phyloP scores from a whole-genome alignment of 164 flowering plant species.

The Chloranthus sessilifolius region DNA sequence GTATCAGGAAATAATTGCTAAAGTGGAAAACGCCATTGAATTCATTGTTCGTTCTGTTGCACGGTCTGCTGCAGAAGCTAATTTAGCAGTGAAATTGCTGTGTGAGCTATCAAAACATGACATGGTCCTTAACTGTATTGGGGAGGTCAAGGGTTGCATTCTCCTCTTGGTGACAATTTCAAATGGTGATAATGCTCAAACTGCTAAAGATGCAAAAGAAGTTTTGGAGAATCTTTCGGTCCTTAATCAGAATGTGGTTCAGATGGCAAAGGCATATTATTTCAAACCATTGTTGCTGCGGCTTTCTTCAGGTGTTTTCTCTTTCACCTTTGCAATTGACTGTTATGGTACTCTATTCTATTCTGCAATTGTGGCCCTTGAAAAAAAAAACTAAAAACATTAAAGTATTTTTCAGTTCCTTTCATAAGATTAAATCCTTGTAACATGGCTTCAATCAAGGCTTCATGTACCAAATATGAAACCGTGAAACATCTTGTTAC shows the following conservation, averaged over 20 bases:
- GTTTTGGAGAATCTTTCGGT: constrained; percentile 57
- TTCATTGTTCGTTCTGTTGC: constrained; percentile 53
- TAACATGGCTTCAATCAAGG: too few species aligned
- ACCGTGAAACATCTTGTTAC: too few species aligned
- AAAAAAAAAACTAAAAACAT: too few species aligned
- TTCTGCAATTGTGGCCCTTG: too few species aligned
- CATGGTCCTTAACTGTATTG: constrained; percentile 33
- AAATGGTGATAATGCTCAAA: constrained; percentile 40
- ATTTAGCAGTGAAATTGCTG: constrained; percentile 52
- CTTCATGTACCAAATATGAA: too few species aligned
- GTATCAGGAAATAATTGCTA: constrained; percentile 51
- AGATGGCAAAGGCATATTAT: constrained; percentile 71
- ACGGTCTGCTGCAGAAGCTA: constrained; percentile 44
- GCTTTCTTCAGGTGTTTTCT: constrained; percentile 51
- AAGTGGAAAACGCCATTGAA: constrained; percentile 40
- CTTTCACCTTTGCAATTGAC: too few species aligned
- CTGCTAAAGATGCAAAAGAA: constrained; percentile 42
- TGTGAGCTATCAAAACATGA: constrained; percentile 50
- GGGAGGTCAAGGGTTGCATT: constrained; percentile 60
- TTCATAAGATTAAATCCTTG: too few species aligned
- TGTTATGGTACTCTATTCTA: too few species aligned
- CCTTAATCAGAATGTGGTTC: constrained; percentile 51
- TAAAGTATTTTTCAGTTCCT: too few species aligned
- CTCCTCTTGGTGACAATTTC: constrained; percentile 55
- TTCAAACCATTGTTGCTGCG: constrained; percentile 51